Conservation (phyloP, 1,284 basidiomycete genomes). For the Trichosporon sp. region DNA sequence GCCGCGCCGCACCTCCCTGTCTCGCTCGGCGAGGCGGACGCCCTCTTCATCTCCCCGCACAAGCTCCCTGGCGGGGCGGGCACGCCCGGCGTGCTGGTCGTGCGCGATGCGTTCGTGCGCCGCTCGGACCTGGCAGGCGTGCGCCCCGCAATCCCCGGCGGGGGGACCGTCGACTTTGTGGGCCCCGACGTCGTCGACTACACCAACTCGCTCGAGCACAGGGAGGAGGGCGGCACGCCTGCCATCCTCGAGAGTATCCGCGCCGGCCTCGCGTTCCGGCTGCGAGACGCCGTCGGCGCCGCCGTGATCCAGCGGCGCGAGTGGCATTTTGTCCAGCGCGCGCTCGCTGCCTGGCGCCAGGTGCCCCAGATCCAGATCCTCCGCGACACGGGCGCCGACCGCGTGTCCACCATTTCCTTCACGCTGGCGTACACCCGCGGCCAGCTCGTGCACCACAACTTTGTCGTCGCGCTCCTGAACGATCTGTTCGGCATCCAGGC, state of each 20-base stretch:
- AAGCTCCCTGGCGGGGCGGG: slow-evolving; percentile 25
- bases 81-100: slow-evolving; percentile 27
- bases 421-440: neutral
- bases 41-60: slow-evolving; percentile 30
- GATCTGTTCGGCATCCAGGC: slow-evolving; percentile 30
- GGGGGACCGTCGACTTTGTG: slow-evolving; percentile 26
- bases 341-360: slow-evolving; percentile 17
- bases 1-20: slow-evolving; percentile 17
- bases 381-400: slow-evolving; percentile 9
- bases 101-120: neutral
- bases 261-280: slow-evolving; percentile 24
- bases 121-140: neutral
- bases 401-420: slow-evolving; percentile 21
- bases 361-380: slow-evolving; percentile 19
- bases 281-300: slow-evolving; percentile 12
- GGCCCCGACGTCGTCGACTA: slow-evolving; percentile 4
- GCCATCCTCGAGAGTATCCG: slow-evolving; percentile 28
- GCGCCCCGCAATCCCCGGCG: slow-evolving; percentile 22
- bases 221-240: slow-evolving; percentile 29
- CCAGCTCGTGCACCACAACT: slow-evolving; percentile 28
- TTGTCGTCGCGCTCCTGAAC: slow-evolving; percentile 27
- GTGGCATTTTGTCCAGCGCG: slow-evolving; percentile 14
- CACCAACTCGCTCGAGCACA: slow-evolving; percentile 5
- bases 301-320: neutral
- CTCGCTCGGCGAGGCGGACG: slow-evolving; percentile 24